A percentile compares a stretch with the other conserved stretches of the same genome.
Evolutionary conservation across 1,284 basidiomycete species (phyloP).

Genomic region (Rhodofomes roseus): DNA sequence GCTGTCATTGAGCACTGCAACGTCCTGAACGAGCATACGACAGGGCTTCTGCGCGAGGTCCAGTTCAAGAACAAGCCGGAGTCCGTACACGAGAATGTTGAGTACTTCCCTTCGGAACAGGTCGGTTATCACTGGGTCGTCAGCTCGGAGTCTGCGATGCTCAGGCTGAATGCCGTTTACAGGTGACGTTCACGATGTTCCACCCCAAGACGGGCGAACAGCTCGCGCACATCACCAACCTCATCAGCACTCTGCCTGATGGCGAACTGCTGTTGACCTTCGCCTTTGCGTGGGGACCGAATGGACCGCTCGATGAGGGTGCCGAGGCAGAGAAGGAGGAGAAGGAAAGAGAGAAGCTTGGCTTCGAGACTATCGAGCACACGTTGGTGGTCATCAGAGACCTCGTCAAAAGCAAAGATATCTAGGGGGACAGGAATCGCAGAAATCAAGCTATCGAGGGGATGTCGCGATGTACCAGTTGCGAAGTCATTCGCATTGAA

Average conservation of each 20-base stretch:
- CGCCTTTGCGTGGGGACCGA: slow-evolving; percentile 1
- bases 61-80: slow-evolving; percentile 3
- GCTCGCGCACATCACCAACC: slow-evolving; percentile 4
- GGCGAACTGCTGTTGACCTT: slow-evolving; percentile 5
- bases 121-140: background rate
- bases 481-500: too few species aligned
- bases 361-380: background rate
- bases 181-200: slow-evolving; percentile 7
- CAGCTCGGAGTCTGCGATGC: too few species aligned
- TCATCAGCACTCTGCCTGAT: slow-evolving; percentile 3
- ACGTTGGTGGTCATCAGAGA: slow-evolving; percentile 5
- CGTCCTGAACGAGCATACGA: slow-evolving; percentile 3
- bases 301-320: slow-evolving; percentile 1
- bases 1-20: background rate
- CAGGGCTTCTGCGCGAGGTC: slow-evolving; percentile 5
- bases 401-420: slow-evolving; percentile 1
- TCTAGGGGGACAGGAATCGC: too few species aligned
- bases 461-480: too few species aligned
- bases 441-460: too few species aligned
- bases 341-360: background rate
- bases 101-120: slow-evolving; percentile 3
- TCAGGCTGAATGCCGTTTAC: too few species aligned
- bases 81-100: slow-evolving; percentile 2
- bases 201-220: background rate
- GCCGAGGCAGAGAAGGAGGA: slow-evolving; percentile 1